Base-by-base conservation (phyloP, 306 rosid genomes). In the Inga oerstediana region DNA sequence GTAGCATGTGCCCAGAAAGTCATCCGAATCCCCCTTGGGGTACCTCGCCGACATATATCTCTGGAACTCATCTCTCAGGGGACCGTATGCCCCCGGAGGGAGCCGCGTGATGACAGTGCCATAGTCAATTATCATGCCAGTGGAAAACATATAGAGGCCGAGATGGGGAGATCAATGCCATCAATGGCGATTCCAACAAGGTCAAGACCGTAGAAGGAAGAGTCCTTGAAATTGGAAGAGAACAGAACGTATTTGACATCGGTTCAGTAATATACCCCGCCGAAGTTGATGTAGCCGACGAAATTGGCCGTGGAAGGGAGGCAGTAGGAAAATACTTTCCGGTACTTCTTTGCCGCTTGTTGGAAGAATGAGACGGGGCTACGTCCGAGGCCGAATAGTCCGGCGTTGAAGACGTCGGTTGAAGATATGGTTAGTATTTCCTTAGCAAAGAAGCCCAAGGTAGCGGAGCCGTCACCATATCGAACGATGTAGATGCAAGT, bases 41-140 rank as follows among this genome's bases (percentile, higher is more conserved):
- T 92, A 94, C 62, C 51, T 72, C 0, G 85, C 16, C 19, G 84
- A 7, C 98, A 94, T 92, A 2, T 71, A 82, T 5, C 24, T 22
- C 10, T 74, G 72, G 67, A 94, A 89, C 2, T 69, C 86, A 7
- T 54, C 43, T 3, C 83, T 84, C 76, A 94, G 75, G 10, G 84
- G 56, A 0, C 10, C 5, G 69, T 94, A 94, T 0, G 91, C 97
- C 0, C 79, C 75, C 0, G 94, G 91, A 0, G 94, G 97, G 51
- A 94, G 72, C 17, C 93, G 85, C 0, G 97, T 56, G 76, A 94
- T 88, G 3, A 92, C 95, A 3, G 98, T 92, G 32, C 95, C 97
- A 2, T 97, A 91, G 79, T 94, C 98, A 3, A 94, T 91, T 34
- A 94, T 81, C 24, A 86, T 67, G 10, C 97, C 95, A 0, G 89